phyloP scores from a whole-genome alignment of 768 basidiomycete species.

The Auricularia auricula-judae region DNA sequence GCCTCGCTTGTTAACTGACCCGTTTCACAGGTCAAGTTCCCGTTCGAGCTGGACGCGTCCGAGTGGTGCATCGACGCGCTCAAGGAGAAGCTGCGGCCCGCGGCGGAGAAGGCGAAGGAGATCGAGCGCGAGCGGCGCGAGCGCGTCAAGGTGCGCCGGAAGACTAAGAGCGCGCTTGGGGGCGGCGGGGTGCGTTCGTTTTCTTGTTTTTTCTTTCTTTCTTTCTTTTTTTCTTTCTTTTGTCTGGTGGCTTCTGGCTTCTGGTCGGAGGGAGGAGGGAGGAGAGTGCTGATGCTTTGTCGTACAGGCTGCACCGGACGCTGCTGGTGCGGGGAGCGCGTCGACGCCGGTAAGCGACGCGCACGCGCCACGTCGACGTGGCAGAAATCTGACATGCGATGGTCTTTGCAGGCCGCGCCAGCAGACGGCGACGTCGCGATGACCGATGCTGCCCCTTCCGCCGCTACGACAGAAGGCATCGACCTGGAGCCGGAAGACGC shows the following conservation, averaged over 20 bases:
- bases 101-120: conserved; percentile 61
- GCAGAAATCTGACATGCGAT: too few species aligned
- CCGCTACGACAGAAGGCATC: conserved; percentile 17
- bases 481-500: conserved; percentile 57
- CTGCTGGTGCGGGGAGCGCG: too few species aligned
- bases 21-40: conserved; percentile 60
- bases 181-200: background rate
- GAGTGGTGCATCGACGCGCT: conserved; percentile 78
- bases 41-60: conserved; percentile 74
- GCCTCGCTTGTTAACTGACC: too few species aligned
- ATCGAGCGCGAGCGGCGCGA: conserved; percentile 78
- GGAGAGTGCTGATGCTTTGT: too few species aligned
- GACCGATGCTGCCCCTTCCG: conserved; percentile 22
- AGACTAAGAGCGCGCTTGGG: conserved; percentile 38
- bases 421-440: conserved; percentile 38
- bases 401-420: conserved; percentile 6
- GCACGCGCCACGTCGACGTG: too few species aligned
- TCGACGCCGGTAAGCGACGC: too few species aligned
- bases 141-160: conserved; percentile 68
- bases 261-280: too few species aligned
- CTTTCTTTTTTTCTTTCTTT: too few species aligned
- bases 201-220: too few species aligned
- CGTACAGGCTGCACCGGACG: too few species aligned
- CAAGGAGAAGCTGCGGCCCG: conserved; percentile 56
- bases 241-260: too few species aligned